phyloP scores from a whole-genome alignment of 345 rosid genomes.

The Aurinia saxatilis region DNA sequence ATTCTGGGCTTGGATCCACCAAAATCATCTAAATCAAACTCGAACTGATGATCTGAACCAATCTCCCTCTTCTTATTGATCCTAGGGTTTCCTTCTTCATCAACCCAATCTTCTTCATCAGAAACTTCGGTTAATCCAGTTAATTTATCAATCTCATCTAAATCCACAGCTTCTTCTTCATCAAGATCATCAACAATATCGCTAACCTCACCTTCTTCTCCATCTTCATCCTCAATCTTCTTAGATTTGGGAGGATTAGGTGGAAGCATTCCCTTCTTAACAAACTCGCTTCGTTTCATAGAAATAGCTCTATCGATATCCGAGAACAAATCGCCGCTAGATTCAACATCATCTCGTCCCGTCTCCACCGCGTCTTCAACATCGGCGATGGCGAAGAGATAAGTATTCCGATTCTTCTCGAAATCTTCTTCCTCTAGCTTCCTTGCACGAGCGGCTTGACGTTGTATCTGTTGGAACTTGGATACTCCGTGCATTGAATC shows the following conservation, averaged over 20 bases:
- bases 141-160: constrained; percentile 72
- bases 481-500: constrained; percentile 75
- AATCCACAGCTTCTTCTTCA: constrained; percentile 69
- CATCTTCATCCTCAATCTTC: constrained; percentile 21
- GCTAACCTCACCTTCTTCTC: constrained; percentile 21
- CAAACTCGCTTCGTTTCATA: constrained; percentile 65
- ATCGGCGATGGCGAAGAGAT: constrained; percentile 76
- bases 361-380: constrained; percentile 46
- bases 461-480: constrained; percentile 65
- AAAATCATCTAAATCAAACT: constrained; percentile 66
- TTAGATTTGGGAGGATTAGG: constrained; percentile 31
- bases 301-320: constrained; percentile 85
- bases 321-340: constrained; percentile 67
- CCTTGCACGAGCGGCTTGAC: constrained; percentile 63
- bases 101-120: constrained; percentile 39
- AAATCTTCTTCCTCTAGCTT: constrained; percentile 73
- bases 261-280: constrained; percentile 61
- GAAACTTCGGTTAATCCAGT: constrained; percentile 45
- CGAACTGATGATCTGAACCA: constrained; percentile 48
- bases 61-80: constrained; percentile 26
- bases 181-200: constrained; percentile 50
- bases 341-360: constrained; percentile 8
- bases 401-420: constrained; percentile 54
- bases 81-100: constrained; percentile 29
- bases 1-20: constrained; percentile 49